Evolutionary conservation across 2,329 filamentous ascomycete species (phyloP).

Genomic region (Paramyrothecium roridum): DNA sequence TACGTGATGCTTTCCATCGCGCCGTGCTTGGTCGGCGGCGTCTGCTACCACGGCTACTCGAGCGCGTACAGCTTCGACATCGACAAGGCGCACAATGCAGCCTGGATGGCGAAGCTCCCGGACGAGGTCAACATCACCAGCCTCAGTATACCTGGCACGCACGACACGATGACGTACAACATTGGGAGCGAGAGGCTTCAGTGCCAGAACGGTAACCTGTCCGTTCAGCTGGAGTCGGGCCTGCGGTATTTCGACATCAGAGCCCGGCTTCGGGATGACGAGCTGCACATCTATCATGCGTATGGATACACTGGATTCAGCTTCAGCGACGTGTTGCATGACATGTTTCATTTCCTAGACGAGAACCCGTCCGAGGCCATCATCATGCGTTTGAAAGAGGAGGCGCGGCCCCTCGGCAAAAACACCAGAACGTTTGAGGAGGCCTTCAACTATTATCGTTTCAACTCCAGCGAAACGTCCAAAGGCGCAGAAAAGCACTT

Average conservation of each 20-base stretch:
- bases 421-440: constrained; percentile 40
- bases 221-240: constrained; percentile 40
- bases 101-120: constrained; percentile 42
- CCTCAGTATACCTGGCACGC: constrained; percentile 49
- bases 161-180: constrained; percentile 50
- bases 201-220: constrained; percentile 46
- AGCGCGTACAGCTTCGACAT: constrained; percentile 40
- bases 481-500: constrained; percentile 32
- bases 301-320: constrained; percentile 41
- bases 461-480: constrained; percentile 28
- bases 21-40: constrained; percentile 21
- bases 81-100: constrained; percentile 22
- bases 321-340: constrained; percentile 37
- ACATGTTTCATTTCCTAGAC: constrained; percentile 43
- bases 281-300: constrained; percentile 46
- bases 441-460: constrained; percentile 38
- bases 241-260: constrained; percentile 49
- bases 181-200: constrained; percentile 32
- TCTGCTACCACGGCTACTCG: constrained; percentile 24
- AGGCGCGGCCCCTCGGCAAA: constrained; percentile 33
- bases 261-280: constrained; percentile 36
- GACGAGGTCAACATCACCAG: constrained; percentile 36
- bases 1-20: constrained; percentile 20
- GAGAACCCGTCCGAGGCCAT: constrained; percentile 42
- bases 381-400: constrained; percentile 48